Base-by-base conservation (phyloP, 2,329 filamentous ascomycete species). In the Penicillium sp. region DNA sequence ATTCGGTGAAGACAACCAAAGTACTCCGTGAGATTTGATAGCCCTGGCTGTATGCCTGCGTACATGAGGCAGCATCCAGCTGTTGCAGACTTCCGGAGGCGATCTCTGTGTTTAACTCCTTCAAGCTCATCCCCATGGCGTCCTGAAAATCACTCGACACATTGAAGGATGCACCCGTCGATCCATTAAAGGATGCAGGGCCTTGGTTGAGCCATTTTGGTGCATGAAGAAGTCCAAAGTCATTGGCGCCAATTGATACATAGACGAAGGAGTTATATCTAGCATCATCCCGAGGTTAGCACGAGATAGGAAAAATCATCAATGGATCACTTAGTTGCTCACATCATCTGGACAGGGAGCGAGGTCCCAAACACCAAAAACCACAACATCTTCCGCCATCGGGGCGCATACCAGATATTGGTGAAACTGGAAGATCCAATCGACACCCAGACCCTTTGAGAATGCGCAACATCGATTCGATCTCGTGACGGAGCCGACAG, bases 221-320 rank as follows among this genome's bases (percentile, higher is more conserved):
- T 6, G 43, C 43, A 45, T 5, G 16, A 22, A 45, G 27, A 13
- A 34, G 8, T n/a, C 43, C 43, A 8, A 34, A 45, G 7, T 45
- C 43, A 45, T 45, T 45, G 6, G 43, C 43, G 29, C n/a, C 22
- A 14, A 45, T 22, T 22, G 29, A 45, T 18, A 45, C 43, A 13
- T 34, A 46, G n/a, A 46, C 36, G 32, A 36, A 36, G 14, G 45
- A 46, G 14, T 46, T 46, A 10, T 46, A 46, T 38, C 45, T 46
- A 18, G 24, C 21, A n/a, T 24, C 22, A n/a, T 27, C 7, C 21
- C 10, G 27, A 27, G 24, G 24, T 43, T 21, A 43, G 40, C 13
- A 13, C 8, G 40, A 43, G 13, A 7, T 43, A 27, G 24, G 8
- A 27, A 27, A 27, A 8, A 27, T 27, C 1, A 6, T 27, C 24